These are phyloP conservation scores for Pseudogymnoascus sp. DNA, from an alignment of 2,329 filamentous ascomycete species.

Conservation along the genomic window DNA sequence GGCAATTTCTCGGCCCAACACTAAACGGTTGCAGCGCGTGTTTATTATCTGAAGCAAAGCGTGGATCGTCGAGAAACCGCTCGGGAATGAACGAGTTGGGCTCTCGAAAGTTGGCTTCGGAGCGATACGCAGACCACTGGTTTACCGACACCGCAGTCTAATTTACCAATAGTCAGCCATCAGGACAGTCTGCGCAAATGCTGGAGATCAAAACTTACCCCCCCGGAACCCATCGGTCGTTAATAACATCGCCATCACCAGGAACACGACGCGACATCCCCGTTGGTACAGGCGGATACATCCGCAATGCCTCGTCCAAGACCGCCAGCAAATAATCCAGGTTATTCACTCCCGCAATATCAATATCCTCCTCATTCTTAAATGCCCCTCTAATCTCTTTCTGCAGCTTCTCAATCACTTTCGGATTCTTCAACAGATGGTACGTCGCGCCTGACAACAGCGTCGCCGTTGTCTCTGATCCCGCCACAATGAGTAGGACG, in stretches of 20 bases:
- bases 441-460: slow-evolving; percentile 15
- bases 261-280: slow-evolving; percentile 14
- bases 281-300: slow-evolving; percentile 29
- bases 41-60: slow-evolving; percentile 14
- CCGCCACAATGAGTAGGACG: slow-evolving; percentile 15
- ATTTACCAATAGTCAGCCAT: not conserved
- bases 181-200: not conserved
- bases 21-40: slow-evolving; percentile 15
- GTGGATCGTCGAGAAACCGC: slow-evolving; percentile 27
- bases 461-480: slow-evolving; percentile 19
- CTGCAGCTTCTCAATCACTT: slow-evolving; percentile 26
- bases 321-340: slow-evolving; percentile 35
- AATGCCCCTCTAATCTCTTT: slow-evolving; percentile 36
- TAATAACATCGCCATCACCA: slow-evolving; percentile 15
- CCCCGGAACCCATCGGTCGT: slow-evolving; percentile 16
- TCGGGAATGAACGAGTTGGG: slow-evolving; percentile 20
- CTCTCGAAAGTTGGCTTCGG: slow-evolving; percentile 15
- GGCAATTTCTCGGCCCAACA: slow-evolving; percentile 16
- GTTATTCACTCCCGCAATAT: slow-evolving; percentile 24
- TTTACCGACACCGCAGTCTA: slow-evolving; percentile 17
- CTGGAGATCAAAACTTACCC: slow-evolving; percentile 3
- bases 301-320: slow-evolving; percentile 36
- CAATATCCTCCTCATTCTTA: slow-evolving; percentile 32
- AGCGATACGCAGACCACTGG: slow-evolving; percentile 26
- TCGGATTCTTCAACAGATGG: slow-evolving; percentile 27